phyloP scores from a whole-genome alignment of 306 rosid genomes.

The Quercus glauca region DNA sequence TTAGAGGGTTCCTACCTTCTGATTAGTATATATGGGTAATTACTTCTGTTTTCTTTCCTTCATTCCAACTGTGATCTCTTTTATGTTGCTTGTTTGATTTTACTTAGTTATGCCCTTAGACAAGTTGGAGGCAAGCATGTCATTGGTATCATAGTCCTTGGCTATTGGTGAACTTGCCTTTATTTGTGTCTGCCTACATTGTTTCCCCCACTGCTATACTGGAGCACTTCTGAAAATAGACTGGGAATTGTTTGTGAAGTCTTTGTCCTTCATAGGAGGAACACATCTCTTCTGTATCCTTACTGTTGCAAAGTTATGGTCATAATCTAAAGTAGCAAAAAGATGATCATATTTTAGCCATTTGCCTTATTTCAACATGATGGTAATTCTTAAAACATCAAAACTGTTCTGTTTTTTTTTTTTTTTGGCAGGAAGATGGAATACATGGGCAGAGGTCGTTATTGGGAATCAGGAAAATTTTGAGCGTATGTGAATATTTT shows the following conservation, averaged over 20 bases:
- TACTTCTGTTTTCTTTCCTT: neutral
- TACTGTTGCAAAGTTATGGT: neutral
- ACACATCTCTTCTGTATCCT: too few species aligned
- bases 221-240: neutral
- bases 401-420: neutral
- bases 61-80: neutral
- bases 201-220: neutral
- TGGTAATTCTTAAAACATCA: neutral
- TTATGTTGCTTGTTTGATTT: neutral
- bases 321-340: neutral
- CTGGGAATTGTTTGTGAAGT: neutral
- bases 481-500: neutral
- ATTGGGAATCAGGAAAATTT: neutral
- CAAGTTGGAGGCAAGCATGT: neutral
- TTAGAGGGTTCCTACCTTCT: constrained; percentile 1
- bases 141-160: neutral
- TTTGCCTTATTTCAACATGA: neutral
- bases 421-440: neutral
- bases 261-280: neutral
- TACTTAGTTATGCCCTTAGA: neutral
- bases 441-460: neutral
- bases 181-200: neutral
- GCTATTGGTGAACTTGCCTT: neutral
- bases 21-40: neutral
- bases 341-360: neutral